phyloP scores from a whole-genome alignment of 2,329 filamentous ascomycete genomes.

The Cryphonectria nitschkei region DNA sequence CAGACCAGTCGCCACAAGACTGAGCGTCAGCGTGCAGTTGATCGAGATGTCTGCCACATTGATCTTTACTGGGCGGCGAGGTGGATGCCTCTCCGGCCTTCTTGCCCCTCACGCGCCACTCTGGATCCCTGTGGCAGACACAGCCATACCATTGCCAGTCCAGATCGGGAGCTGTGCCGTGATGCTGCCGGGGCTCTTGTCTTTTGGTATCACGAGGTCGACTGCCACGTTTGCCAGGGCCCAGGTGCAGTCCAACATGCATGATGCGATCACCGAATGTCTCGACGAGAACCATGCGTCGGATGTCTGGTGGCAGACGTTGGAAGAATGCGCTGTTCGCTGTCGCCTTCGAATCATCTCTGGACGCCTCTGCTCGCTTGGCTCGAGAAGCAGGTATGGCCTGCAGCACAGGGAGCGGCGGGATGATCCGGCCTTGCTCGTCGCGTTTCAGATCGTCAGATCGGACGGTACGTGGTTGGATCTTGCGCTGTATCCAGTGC shows the following conservation, averaged over 20 bases:
- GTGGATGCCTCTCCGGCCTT: background rate
- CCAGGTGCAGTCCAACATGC: slow-evolving; percentile 4
- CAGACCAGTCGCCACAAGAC: background rate
- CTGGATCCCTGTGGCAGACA: slow-evolving; percentile 18
- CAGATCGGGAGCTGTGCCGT: background rate
- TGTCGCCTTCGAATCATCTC: background rate
- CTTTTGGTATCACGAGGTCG: background rate
- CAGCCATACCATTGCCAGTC: slow-evolving; percentile 23
- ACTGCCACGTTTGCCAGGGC: background rate
- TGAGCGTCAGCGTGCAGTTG: background rate
- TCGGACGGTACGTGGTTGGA: background rate
- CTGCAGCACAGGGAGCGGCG: background rate
- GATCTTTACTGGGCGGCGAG: background rate
- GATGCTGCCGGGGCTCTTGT: background rate
- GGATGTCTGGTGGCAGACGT: slow-evolving; percentile 8
- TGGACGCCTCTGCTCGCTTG: background rate
- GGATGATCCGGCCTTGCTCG: background rate
- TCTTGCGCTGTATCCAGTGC: background rate
- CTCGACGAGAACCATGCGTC: slow-evolving; percentile 18
- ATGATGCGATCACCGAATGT: slow-evolving; percentile 17
- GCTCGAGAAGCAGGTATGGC: background rate
- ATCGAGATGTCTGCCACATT: background rate
- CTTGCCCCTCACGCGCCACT: background rate
- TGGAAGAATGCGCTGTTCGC: slow-evolving; percentile 17
- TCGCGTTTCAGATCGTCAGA: background rate